These are phyloP conservation scores for Boletus sp. DNA, from an alignment of 768 basidiomycete genomes.

Conservation along the genomic window DNA sequence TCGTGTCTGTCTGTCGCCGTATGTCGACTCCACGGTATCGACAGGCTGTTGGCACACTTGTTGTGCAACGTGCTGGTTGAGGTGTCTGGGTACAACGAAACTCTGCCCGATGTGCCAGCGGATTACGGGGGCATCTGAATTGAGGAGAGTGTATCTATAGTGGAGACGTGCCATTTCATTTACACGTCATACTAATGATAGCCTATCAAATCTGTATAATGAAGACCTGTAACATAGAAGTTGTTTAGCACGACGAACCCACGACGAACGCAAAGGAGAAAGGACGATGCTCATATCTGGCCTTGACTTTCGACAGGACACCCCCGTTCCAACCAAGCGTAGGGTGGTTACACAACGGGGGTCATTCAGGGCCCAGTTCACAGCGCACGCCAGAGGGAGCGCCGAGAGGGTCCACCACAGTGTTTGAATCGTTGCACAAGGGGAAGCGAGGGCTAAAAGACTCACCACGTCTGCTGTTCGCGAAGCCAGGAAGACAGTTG, in stretches of 20 bases:
- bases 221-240: slow-evolving; percentile 1
- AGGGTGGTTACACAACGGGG: slow-evolving; percentile 46
- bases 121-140: slow-evolving; percentile 73
- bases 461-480: slow-evolving; percentile 29
- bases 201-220: not conserved
- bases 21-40: slow-evolving; percentile 74
- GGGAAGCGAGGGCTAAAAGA: not conserved
- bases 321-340: slow-evolving; percentile 46
- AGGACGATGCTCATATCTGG: slow-evolving; percentile 74
- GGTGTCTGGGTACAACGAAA: slow-evolving; percentile 79
- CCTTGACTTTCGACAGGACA: slow-evolving; percentile 69
- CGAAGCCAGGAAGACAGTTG: too few relatives aligned
- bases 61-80: slow-evolving; percentile 79
- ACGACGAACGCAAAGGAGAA: not conserved
- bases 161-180: not conserved
- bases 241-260: slow-evolving; percentile 3
- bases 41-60: slow-evolving; percentile 90
- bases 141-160: slow-evolving; percentile 73
- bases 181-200: slow-evolving; percentile 1
- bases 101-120: slow-evolving; percentile 87
- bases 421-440: slow-evolving; percentile 51
- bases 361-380: slow-evolving; percentile 25
- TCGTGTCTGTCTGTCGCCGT: slow-evolving; percentile 78
- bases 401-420: slow-evolving; percentile 57
- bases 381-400: not conserved